phyloP scores from a whole-genome alignment of 129 eudicot species.

The Flaveria ramosissima region DNA sequence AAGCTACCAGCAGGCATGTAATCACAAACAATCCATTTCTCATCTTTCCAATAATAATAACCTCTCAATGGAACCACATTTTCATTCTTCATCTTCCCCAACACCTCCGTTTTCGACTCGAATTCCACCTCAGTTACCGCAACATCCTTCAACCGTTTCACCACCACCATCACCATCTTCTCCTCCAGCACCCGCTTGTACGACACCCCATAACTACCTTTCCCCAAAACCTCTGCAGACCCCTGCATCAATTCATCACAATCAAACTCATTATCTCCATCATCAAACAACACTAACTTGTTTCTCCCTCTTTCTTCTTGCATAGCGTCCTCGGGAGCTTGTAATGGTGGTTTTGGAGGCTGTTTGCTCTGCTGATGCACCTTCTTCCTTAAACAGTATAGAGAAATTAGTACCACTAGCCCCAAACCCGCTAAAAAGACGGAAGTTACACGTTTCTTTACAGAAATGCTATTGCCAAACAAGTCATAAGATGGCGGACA shows the following conservation, averaged over 20 bases:
- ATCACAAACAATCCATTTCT: constrained; percentile 69
- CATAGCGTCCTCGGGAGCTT: constrained; percentile 28
- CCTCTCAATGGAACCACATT: constrained; percentile 72
- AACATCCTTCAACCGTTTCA: constrained; percentile 78
- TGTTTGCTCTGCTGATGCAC: constrained; percentile 17
- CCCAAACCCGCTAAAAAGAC: constrained; percentile 63
- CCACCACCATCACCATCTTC: constrained; percentile 81
- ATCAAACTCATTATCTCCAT: constrained; percentile 66
- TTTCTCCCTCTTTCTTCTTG: constrained; percentile 58
- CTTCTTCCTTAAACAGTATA: constrained; percentile 38
- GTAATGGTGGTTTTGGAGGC: constrained; percentile 31
- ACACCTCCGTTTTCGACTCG: constrained; percentile 53
- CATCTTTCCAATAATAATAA: constrained; percentile 64
- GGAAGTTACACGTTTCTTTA: constrained; percentile 47
- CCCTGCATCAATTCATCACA: constrained; percentile 74
- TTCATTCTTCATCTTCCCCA: constrained; percentile 72
- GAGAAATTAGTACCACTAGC: constrained; percentile 42
- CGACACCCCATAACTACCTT: constrained; percentile 79
- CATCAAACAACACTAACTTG: constrained; percentile 65
- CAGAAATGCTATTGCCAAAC: too few relatives aligned
- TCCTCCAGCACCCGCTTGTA: constrained; percentile 87
- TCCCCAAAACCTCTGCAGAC: constrained; percentile 82
- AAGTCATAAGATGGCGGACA: too few relatives aligned
- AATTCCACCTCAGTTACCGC: constrained; percentile 61
- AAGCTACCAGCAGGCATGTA: constrained; percentile 83